Conservation (phyloP, 1,284 basidiomycete species). For the Fomitopsis schrenkii region DNA sequence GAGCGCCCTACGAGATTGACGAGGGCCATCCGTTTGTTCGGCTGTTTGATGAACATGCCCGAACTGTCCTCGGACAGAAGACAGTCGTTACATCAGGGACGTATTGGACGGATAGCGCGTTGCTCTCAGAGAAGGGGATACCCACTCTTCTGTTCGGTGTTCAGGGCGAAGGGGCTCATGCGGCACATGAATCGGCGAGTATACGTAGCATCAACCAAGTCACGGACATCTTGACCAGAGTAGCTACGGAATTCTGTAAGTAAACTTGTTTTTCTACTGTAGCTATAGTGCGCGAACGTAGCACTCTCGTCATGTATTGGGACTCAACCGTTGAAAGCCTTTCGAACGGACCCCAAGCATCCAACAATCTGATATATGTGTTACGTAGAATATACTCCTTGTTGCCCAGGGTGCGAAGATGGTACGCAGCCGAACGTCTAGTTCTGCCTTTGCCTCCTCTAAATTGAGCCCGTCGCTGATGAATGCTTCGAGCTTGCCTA, state of each 20-base stretch:
- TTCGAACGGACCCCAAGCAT: no score
- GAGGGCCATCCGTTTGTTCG: constrained; percentile 2
- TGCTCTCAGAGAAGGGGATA: constrained; percentile 8
- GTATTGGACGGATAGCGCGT: constrained; percentile 9
- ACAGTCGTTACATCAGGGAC: not conserved
- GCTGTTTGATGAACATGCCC: constrained; percentile 1
- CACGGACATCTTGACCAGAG: not conserved
- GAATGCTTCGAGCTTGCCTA: no score
- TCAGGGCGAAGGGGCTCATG: constrained; percentile 6
- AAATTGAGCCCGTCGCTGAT: no score
- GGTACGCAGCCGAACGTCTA: no score
- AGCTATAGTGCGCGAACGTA: no score
- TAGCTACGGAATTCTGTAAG: constrained; percentile 7
- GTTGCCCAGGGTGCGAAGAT: no score
- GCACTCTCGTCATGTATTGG: no score
- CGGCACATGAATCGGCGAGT: constrained; percentile 2
- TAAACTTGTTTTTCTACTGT: not conserved
- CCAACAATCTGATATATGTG: no score
- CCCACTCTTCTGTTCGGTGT: constrained; percentile 7
- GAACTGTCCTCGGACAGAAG: not conserved
- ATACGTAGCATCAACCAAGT: constrained; percentile 4
- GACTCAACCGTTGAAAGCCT: no score
- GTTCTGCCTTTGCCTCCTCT: no score
- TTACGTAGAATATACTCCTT: no score
- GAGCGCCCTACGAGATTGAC: constrained; percentile 6